Evolutionary conservation across 805 yeast genomes (phyloP).

Genomic region (Pichia nakasei): DNA sequence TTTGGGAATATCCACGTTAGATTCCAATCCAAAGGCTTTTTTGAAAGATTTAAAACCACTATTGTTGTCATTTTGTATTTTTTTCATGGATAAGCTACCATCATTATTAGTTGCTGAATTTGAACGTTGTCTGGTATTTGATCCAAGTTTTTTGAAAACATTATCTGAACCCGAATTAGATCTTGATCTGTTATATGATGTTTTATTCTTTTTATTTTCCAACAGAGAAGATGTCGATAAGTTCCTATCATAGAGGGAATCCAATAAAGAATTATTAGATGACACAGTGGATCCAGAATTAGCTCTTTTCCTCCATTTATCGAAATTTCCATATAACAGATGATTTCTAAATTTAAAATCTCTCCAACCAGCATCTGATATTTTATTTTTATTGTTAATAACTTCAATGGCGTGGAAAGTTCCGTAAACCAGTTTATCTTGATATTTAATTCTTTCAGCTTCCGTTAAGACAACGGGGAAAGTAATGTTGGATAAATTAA

Average conservation of each 20-base stretch:
- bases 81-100: not conserved
- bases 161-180: constrained; percentile 3
- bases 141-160: not conserved
- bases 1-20: not conserved
- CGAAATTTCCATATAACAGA: constrained; percentile 41
- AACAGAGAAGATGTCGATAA: not conserved
- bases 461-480: constrained; percentile 30
- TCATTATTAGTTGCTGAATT: not conserved
- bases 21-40: constrained; percentile 6
- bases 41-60: constrained; percentile 4
- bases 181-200: not conserved
- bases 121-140: constrained; percentile 1
- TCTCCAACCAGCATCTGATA: constrained; percentile 75
- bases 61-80: not conserved
- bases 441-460: constrained; percentile 12
- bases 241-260: not conserved
- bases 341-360: constrained; percentile 80
- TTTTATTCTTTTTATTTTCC: not conserved
- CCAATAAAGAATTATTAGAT: not conserved
- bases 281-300: constrained; percentile 3
- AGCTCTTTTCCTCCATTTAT: constrained; percentile 6
- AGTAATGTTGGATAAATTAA: constrained; percentile 49
- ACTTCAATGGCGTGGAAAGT: constrained; percentile 8
- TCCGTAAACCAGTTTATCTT: constrained; percentile 13
- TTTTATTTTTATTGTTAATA: constrained; percentile 10